Evolutionary conservation across 2,329 filamentous ascomycete genomes (phyloP), one percentile per base, ranked within the genome.

Genomic region (Westerdykella ornata): DNA sequence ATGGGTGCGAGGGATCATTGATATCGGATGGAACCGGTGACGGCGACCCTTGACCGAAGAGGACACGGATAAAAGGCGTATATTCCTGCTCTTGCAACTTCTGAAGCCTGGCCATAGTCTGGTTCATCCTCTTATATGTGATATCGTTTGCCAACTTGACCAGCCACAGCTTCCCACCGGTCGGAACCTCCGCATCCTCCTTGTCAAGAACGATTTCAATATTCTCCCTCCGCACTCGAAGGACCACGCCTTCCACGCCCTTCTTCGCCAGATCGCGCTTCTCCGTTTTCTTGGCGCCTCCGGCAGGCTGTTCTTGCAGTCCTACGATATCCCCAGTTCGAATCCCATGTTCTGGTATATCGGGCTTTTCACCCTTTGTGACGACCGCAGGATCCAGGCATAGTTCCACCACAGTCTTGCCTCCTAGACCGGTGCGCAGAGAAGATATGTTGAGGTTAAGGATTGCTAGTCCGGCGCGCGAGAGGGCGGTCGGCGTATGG

Each of bases 331-430:
- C 87, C 1, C 87, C 87, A 0, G 79, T 75, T 2, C 85, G 74
- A 38, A 92, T 70, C 18, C 84, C 85, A 70, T 90, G 85, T 60
- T 87, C 82, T 1, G 82, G 81, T 15, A 90, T 69, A 47, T 80
- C 78, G 0, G 71, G 66, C 33, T 59, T 63, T 15, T 59, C 63
- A 34, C 60, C 65, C 3, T 77, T 73, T 7, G 55, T 50, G 16
- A 59, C 60, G 2, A 83, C 76, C 0, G 88, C 85, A n/a, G 78
- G 68, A 57, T 96, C 90, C 0, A 80, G 72, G 13, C 70, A 72
- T 5, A 98, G 79, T 63, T 96, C 89, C 3, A 96, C 71, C 1
- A 98, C 84, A 0, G 86, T 88, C 49, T 88, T 85, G n/a, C 92
- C 92, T 13, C 89, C 92, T 29, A 96, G 73, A 0, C 92, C 92